Evolutionary conservation across 1,284 basidiomycete genomes (phyloP).

Genomic region (Tilletia horrida): DNA sequence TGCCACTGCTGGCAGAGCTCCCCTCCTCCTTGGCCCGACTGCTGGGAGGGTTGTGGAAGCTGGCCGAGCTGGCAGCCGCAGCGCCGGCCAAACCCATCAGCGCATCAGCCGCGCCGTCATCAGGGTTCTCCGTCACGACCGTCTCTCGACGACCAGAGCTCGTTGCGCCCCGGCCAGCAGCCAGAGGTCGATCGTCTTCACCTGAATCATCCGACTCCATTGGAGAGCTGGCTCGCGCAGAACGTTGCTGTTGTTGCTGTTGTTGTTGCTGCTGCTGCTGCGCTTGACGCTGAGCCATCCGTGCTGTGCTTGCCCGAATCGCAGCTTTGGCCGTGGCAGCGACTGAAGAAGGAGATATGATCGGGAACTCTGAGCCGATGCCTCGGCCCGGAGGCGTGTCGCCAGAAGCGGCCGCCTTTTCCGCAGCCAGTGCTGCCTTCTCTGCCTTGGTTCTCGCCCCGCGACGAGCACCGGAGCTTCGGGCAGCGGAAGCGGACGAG

Average conservation of each 20-base stretch:
- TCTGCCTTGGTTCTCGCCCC: background rate
- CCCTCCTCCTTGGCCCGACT: slow-evolving; percentile 7
- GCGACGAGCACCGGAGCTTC: background rate
- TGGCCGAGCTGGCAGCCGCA: slow-evolving; percentile 34
- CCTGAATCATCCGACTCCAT: slow-evolving; percentile 33
- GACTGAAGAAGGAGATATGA: slow-evolving; percentile 7
- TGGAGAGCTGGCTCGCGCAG: slow-evolving; percentile 29
- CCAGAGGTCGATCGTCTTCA: slow-evolving; percentile 40
- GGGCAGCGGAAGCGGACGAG: too few species aligned
- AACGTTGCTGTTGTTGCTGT: slow-evolving; percentile 20
- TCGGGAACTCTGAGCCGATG: background rate
- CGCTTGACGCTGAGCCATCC: background rate
- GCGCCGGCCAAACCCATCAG: slow-evolving; percentile 54
- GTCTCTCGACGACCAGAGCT: slow-evolving; percentile 23
- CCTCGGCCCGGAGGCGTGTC: background rate
- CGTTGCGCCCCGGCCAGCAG: slow-evolving; percentile 21
- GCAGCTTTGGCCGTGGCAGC: slow-evolving; percentile 9
- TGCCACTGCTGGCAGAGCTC: background rate
- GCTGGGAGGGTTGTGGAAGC: slow-evolving; percentile 16
- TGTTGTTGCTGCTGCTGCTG: slow-evolving; percentile 11
- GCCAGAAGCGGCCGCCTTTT: background rate
- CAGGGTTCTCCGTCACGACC: slow-evolving; percentile 49
- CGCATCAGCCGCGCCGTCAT: slow-evolving; percentile 49
- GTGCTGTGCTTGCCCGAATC: slow-evolving; percentile 12
- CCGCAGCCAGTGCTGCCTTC: slow-evolving; percentile 2